Base-by-base conservation (phyloP, 2,329 filamentous ascomycete genomes). In the Epichloe typhina region DNA sequence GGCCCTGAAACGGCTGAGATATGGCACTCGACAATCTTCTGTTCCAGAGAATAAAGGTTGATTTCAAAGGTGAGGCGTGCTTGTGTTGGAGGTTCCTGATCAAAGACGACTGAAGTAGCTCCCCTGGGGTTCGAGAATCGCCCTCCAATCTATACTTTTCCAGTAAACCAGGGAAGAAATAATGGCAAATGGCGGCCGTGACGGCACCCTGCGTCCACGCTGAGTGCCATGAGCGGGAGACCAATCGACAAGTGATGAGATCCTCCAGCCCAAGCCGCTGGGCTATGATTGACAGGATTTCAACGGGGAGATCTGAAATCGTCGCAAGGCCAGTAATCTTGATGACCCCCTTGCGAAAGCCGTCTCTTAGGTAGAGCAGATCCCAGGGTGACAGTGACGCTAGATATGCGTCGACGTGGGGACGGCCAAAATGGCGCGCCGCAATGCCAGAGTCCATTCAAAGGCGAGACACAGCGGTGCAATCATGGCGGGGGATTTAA, bases 81-180 rank as follows among this genome's bases (percentile, higher is more conserved):
- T 49, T 53, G 23, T 55, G 55, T 9, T 55, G 46, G 3, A 57
- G 57, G 13, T 40, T 47, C 35, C 48, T 50, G 1, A 54, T 26
- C 5, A 47, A 15, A 8, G 19, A 43, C n/a, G 17, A 26, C 17
- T 45, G 47, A 11, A 50, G 13, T 2, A 53, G 23, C 21, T 38
- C 26, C 3, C 12, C n/a, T 11, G 23, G 19, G 42, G 51, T n/a
- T 8, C 46, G 37, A 19, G 38, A 5, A 9, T 41, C 46, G 17
- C 21, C 21, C n/a, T 47, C 26, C n/a, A 35, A 12, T 12, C 33
- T 44, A 38, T 56, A 49, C 0, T 51, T 46, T 23, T 62, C 57
- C 8, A 58, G 33, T 5, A 65, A 51, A 0, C 62, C 64, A 0
- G 62, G 60, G 31, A 63, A 65, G 45, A 64, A 59, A 21, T 50